Conservation (phyloP, 768 basidiomycete genomes). For the Phylloporus rhodoxanthus region DNA sequence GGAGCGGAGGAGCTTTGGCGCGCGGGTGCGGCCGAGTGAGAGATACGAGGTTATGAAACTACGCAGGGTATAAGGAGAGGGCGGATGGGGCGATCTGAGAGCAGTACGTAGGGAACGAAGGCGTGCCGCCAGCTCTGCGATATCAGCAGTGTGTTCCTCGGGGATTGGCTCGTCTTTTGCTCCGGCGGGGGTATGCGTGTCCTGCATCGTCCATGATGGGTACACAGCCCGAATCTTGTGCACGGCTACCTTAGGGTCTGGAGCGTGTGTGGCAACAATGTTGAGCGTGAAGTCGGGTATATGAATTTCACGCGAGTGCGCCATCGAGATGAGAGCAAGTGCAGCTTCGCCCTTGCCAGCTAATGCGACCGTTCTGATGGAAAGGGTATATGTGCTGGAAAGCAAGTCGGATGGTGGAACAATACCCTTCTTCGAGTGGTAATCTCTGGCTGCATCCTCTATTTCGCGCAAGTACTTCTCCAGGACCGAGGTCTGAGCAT, state of each 20-base stretch:
- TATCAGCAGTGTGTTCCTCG: conserved; percentile 1
- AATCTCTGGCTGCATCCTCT: conserved; percentile 12
- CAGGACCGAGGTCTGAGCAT: conserved; percentile 32
- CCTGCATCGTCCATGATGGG: conserved; percentile 11
- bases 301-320: conserved; percentile 21
- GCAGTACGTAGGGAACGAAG: conserved; percentile 24
- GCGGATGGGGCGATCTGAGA: conserved; percentile 20
- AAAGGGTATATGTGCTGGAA: conserved; percentile 29
- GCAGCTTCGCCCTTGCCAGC: conserved; percentile 38
- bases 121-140: conserved; percentile 9
- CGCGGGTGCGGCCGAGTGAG: conserved; percentile 17
- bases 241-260: conserved; percentile 2
- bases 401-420: conserved; percentile 9
- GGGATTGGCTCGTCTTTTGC: neutral
- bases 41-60: conserved; percentile 21
- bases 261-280: conserved; percentile 25
- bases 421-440: conserved; percentile 2
- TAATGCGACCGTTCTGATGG: conserved; percentile 38
- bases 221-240: conserved; percentile 9
- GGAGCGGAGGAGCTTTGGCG: conserved; percentile 13
- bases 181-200: neutral
- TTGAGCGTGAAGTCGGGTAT: conserved; percentile 36
- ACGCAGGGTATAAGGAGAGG: conserved; percentile 14
- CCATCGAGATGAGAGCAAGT: conserved; percentile 39
- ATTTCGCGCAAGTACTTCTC: conserved; percentile 36